These are phyloP conservation scores for Suillus brevipes DNA, from an alignment of 768 basidiomycete species.

Conservation along the genomic window DNA sequence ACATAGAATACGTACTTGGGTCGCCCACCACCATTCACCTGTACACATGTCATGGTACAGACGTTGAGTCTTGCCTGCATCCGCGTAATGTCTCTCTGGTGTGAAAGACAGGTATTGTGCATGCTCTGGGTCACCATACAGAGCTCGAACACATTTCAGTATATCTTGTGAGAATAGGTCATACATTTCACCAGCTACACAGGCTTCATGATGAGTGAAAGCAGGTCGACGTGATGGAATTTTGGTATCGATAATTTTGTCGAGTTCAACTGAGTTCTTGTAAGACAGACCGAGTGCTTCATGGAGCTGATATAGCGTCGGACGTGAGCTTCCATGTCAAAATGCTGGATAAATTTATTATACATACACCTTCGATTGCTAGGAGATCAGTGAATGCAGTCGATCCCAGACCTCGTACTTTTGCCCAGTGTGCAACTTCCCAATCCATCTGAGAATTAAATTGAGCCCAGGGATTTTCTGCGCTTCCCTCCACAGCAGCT, in stretches of 20 bases:
- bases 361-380: slow-evolving; percentile 39
- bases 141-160: too few relatives aligned
- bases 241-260: slow-evolving; percentile 35
- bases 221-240: slow-evolving; percentile 12
- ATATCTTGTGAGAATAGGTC: too few relatives aligned
- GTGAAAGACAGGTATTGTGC: too few relatives aligned
- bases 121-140: too few relatives aligned
- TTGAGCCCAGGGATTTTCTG: slow-evolving; percentile 25
- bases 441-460: slow-evolving; percentile 39
- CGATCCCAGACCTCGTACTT: slow-evolving; percentile 35
- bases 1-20: too few relatives aligned
- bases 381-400: slow-evolving; percentile 41
- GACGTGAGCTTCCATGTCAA: too few relatives aligned
- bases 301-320: slow-evolving; percentile 15
- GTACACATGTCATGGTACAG: too few relatives aligned
- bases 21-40: too few relatives aligned
- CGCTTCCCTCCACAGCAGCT: neutral
- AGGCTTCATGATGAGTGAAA: too few relatives aligned
- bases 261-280: slow-evolving; percentile 32
- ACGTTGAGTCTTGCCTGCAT: too few relatives aligned
- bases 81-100: too few relatives aligned
- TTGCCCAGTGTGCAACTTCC: slow-evolving; percentile 44
- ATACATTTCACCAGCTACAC: too few relatives aligned
- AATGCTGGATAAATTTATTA: neutral
- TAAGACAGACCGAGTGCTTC: slow-evolving; percentile 36